Base-by-base conservation (phyloP, 139 green algal species). In the Pleodorina starrii region DNA sequence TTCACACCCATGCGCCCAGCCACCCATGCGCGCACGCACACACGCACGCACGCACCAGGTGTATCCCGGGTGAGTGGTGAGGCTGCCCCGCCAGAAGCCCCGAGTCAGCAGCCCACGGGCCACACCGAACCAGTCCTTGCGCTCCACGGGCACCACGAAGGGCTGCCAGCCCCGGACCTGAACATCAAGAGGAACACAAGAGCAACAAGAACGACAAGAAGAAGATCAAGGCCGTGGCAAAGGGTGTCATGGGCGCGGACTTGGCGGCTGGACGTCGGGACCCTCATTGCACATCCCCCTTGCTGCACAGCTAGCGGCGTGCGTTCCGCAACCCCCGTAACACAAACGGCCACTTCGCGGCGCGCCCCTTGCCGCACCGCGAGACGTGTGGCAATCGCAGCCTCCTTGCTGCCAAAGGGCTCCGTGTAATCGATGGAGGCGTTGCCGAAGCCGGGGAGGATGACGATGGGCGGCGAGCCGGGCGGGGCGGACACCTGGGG, bases 91-190 rank as follows among this genome's bases (percentile, higher is more conserved):
- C 93, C 93, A 97, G 86, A 94, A 97, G 7, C 69, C 63, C 1
- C 89, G 48, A 0, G 92, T 94, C 5, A 96, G 73, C 27, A 97
- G 60, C 27, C 74, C 89, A 2, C 84, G 43, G 11, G 90, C 93
- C 46, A 96, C 94, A 21, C 84, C 57, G 80, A 96, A 91, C 94
- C 94, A 95, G 54, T 94, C 92, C 43, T 91, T 90, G 10, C 93
- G 89, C 57, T 91, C 69, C 38, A 95, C 46, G 10, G 88, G 92
- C 73, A 94, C 76, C 32, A 95, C 93, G 57, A 90, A 93, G 5
- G 89, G 68, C 19, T 17, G 63, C 44, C 93, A 95, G 17, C 93
- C 93, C 6, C 92, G 78, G 43, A 84, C 66, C 90, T 93, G 57
- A 57, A 23, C 35, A 35, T 48, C 1, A 42, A 19, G 77, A 2